Evolutionary conservation across 176 grass and related monocot species (phyloP).

Genomic region (Cenchrus purpureus): DNA sequence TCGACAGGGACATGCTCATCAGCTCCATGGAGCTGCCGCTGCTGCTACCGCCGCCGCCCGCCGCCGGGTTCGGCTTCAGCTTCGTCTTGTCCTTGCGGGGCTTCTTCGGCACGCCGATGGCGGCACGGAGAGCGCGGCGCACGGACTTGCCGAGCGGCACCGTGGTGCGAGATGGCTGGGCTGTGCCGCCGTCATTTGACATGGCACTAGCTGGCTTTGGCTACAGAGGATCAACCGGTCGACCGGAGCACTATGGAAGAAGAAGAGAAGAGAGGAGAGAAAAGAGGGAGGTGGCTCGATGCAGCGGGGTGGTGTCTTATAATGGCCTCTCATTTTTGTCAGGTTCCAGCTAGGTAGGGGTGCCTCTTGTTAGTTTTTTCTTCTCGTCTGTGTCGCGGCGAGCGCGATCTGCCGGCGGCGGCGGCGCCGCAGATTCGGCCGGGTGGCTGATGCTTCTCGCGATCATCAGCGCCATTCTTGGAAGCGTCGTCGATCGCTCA

Average conservation of each 20-base stretch:
- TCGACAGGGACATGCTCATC: not conserved
- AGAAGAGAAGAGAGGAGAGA: too few species aligned
- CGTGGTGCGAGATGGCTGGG: not conserved
- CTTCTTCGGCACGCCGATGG: not conserved
- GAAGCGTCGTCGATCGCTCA: not conserved
- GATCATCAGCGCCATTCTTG: conserved; percentile 42
- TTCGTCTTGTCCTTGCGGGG: not conserved
- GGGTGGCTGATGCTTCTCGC: conserved; percentile 12
- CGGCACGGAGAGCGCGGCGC: conserved; percentile 10
- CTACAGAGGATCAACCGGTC: not conserved
- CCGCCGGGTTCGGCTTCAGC: not conserved
- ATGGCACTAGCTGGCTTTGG: not conserved
- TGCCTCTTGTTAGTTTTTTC: not conserved
- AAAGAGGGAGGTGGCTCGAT: conserved; percentile 16
- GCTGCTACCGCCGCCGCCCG: not conserved
- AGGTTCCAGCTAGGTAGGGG: not conserved
- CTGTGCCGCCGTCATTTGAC: not conserved
- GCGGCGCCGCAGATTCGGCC: not conserved
- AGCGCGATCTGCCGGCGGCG: not conserved
- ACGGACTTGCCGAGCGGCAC: conserved; percentile 33
- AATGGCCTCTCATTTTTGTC: not conserved
- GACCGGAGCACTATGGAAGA: not conserved
- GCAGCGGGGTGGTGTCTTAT: not conserved
- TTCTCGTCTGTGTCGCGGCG: not conserved
- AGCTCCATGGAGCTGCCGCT: conserved; percentile 33